Conservation (phyloP, 345 rosid genomes). For the Eucalyptus sp. region DNA sequence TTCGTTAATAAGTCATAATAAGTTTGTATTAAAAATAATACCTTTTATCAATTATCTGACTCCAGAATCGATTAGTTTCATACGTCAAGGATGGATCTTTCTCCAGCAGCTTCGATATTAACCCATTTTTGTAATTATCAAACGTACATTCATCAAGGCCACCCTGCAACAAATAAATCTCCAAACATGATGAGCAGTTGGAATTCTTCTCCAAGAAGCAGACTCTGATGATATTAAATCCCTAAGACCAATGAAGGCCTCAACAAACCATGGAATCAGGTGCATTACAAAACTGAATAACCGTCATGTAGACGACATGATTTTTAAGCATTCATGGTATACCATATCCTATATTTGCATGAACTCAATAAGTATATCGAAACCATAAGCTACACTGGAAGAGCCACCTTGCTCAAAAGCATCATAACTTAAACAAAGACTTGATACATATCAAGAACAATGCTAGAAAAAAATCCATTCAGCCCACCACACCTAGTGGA, state of each 20-base stretch:
- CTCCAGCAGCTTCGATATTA: slow-evolving; percentile 70
- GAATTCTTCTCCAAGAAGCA: background rate
- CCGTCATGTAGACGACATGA: background rate
- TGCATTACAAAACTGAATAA: background rate
- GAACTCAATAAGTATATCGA: background rate
- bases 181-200: background rate
- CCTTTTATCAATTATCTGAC: slow-evolving; percentile 85
- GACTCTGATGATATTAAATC: background rate
- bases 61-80: slow-evolving; percentile 77
- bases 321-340: background rate
- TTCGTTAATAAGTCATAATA: background rate
- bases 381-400: background rate
- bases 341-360: background rate
- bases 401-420: background rate
- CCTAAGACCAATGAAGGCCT: background rate
- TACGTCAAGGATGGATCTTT: slow-evolving; percentile 78
- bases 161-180: slow-evolving; percentile 25
- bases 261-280: background rate
- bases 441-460: background rate
- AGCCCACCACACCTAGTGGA: background rate
- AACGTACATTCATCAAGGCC: slow-evolving; percentile 67
- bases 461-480: background rate
- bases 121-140: slow-evolving; percentile 65
- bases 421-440: background rate
- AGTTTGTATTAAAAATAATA: slow-evolving; percentile 4